Conservation (phyloP, 192 early-diverging fungal species). For the Glomus cerebriforme region DNA sequence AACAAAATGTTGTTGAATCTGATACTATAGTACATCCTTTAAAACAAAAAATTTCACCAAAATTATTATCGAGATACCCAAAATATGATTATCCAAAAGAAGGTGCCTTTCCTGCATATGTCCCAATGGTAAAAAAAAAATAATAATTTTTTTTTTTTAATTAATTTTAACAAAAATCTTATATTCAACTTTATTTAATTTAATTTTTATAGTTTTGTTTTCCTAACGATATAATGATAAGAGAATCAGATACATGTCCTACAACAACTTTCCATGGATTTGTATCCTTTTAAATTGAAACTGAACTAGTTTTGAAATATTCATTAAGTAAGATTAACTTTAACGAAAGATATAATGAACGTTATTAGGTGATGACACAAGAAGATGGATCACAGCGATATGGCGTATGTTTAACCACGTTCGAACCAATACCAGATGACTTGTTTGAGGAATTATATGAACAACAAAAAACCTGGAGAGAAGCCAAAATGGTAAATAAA, state of each 20-base stretch:
- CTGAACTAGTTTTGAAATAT: neutral
- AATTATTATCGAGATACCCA: constrained; percentile 2
- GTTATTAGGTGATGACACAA: constrained; percentile 40
- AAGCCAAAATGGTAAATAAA: constrained; percentile 13
- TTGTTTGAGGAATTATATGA: neutral
- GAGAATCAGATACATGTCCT: constrained; percentile 33
- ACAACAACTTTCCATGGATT: constrained; percentile 45
- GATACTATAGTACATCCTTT: neutral
- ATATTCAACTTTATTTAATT: neutral
- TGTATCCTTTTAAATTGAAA: constrained; percentile 28
- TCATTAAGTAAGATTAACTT: neutral
- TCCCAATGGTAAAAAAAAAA: constrained; percentile 14
- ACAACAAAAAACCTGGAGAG: constrained; percentile 5
- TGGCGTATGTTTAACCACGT: constrained; percentile 43
- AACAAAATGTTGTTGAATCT: neutral
- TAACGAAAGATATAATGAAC: neutral
- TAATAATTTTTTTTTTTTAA: neutral
- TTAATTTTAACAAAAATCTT: neutral
- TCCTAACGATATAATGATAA: constrained; percentile 40
- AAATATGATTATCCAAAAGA: constrained; percentile 16
- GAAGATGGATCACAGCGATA: constrained; percentile 45
- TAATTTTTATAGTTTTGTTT: constrained; percentile 41
- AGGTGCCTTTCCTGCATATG: constrained; percentile 14
- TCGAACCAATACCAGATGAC: constrained; percentile 35
- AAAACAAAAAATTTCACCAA: constrained; percentile 4